Percentiles rank a stretch among this genome's conserved stretches.
Evolutionary conservation across 2,329 filamentous ascomycete genomes (phyloP).

Genomic region (Penicillium oxalicum): DNA sequence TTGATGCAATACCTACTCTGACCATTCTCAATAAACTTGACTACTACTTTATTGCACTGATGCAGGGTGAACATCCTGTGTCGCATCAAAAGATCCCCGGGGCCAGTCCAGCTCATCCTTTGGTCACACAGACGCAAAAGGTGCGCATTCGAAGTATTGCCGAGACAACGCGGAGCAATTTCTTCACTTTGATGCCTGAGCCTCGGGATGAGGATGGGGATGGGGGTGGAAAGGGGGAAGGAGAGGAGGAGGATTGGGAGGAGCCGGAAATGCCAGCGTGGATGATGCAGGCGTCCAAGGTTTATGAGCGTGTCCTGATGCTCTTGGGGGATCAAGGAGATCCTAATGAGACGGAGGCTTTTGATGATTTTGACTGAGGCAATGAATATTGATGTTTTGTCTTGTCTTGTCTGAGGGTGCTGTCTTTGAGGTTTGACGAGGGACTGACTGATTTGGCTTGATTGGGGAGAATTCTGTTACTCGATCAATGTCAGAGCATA

Average conservation of each 20-base stretch:
- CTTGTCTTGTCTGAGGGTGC: no score
- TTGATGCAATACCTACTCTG: conserved; percentile 64
- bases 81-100: conserved; percentile 63
- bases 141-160: conserved; percentile 78
- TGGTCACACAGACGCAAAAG: conserved; percentile 71
- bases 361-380: background rate
- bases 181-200: conserved; percentile 10
- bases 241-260: conserved; percentile 35
- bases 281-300: conserved; percentile 65
- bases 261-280: conserved; percentile 26
- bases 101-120: conserved; percentile 54
- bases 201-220: conserved; percentile 23
- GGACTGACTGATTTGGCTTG: no score
- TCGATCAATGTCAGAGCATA: no score
- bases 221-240: conserved; percentile 41
- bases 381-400: no score
- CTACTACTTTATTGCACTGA: conserved; percentile 74
- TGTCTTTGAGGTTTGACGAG: no score
- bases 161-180: conserved; percentile 57
- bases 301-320: conserved; percentile 75
- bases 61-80: conserved; percentile 57
- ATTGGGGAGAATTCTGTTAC: no score
- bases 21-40: conserved; percentile 71
- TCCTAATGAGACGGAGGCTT: conserved; percentile 15
- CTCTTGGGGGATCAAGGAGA: conserved; percentile 56